Evolutionary conservation across 768 basidiomycete genomes (phyloP), one percentile per base, ranked within the genome.

Genomic region (Multifurca ochricompacta): DNA sequence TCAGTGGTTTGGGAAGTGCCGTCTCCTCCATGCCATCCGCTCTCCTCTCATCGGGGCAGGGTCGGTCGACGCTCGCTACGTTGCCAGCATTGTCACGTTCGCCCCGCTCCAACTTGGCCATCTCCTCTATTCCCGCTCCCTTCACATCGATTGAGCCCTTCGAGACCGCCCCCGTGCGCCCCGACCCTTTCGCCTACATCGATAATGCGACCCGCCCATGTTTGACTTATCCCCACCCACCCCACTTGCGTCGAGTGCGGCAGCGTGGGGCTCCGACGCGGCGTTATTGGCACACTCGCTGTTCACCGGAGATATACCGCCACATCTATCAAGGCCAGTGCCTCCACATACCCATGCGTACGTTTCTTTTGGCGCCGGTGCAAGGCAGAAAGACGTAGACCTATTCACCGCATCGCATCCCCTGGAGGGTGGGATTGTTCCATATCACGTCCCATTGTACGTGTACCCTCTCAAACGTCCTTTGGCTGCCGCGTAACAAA

Each of bases 331-430:
- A 55, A 75, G 77, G 36, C 48, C 54, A 5, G 76, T 76, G 46
- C 80, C 87, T 27, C 73, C 84, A 31, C 74, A 90, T 65, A 69
- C 82, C 2, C 79, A 86, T 50, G 87, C 85, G 32, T 92, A 81
- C 65, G 83, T 93, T 9, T 87, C 91, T 1, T 90, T 94, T 61
- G 91, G 91, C 19, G 83, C 91, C 5, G 92, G 92, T 2, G 82
- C 82, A 73, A 73, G 79, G 27, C 90, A 93, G 67, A 91, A 91
- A 65, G 82, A 91, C 56, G 74, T 95, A 39, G 92, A 95, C 63
- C 74, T 75, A 13, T 88, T 75, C 65, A 88, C 85, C 0, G 82
- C 88, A 0, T 74, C 74, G 39, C 72, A 87, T 62, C 83, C 80
- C 31, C 68, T 91, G 41, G 79, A 79, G 61, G 85, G 76, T 25